Conservation (phyloP, 331 rosid genomes). For the Dryas integrifolia region DNA sequence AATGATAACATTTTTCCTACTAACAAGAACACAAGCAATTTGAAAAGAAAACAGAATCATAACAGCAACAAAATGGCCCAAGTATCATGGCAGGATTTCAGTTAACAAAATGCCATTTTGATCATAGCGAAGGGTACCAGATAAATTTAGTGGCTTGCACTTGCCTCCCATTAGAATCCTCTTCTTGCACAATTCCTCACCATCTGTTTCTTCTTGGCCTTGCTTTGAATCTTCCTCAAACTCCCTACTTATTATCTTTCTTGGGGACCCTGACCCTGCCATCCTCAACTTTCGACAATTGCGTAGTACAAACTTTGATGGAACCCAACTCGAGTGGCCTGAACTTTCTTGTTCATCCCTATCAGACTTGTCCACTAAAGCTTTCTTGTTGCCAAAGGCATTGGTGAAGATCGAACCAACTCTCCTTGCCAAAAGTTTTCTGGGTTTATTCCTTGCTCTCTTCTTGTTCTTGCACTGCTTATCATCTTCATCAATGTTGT, state of each 20-base stretch:
- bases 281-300: conserved; percentile 16
- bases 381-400: conserved; percentile 23
- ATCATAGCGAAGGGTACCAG: conserved; percentile 39
- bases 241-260: conserved; percentile 20
- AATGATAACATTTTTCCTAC: neutral
- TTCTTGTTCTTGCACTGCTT: conserved; percentile 2
- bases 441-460: conserved; percentile 5
- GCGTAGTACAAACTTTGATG: conserved; percentile 15
- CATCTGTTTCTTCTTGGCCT: conserved; percentile 1
- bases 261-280: conserved; percentile 18
- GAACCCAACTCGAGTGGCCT: conserved; percentile 24
- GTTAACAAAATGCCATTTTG: conserved; percentile 35
- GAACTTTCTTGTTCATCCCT: conserved; percentile 25
- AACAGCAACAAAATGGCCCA: neutral
- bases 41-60: neutral
- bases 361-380: neutral
- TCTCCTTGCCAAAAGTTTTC: conserved; percentile 7
- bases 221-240: neutral
- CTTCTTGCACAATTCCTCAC: conserved; percentile 50
- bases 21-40: neutral
- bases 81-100: conserved; percentile 22
- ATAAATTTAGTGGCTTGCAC: conserved; percentile 53
- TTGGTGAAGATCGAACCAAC: conserved; percentile 28
- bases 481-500: neutral
- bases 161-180: conserved; percentile 70